Conservation (phyloP, 2,329 filamentous ascomycete species). For the Pseudocercospora macadamiae region DNA sequence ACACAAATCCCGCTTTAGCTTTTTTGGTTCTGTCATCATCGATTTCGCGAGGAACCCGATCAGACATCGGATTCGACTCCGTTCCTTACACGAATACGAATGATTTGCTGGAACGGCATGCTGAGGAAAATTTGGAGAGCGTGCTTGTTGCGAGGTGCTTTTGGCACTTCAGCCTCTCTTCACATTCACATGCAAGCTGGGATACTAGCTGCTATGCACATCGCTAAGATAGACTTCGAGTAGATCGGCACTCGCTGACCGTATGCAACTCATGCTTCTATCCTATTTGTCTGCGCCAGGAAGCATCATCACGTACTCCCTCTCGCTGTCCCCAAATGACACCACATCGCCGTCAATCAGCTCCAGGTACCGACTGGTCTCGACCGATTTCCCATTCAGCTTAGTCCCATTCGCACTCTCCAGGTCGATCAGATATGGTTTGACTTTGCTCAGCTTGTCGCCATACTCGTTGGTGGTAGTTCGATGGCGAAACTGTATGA, state of each 20-base stretch:
- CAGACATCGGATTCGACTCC: too few relatives aligned
- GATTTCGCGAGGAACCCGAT: too few relatives aligned
- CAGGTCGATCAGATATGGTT: constrained; percentile 88
- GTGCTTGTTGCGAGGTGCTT: too few relatives aligned
- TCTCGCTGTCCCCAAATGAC: constrained; percentile 81
- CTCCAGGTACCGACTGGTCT: constrained; percentile 80
- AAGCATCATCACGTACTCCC: constrained; percentile 96
- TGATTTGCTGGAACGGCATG: too few relatives aligned
- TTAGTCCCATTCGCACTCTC: constrained; percentile 90
- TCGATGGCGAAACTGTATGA: constrained; percentile 86
- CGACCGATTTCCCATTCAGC: constrained; percentile 75
- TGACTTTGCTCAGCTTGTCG: constrained; percentile 71
- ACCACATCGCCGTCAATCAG: constrained; percentile 86
- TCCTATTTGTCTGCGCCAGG: constrained; percentile 39
- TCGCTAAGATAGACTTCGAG: too few relatives aligned
- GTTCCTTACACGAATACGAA: too few relatives aligned
- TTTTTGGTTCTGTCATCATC: too few relatives aligned
- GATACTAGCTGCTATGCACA: too few relatives aligned
- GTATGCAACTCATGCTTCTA: constrained; percentile 1
- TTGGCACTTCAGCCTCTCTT: too few relatives aligned
- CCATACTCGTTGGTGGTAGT: constrained; percentile 85
- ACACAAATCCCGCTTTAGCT: too few relatives aligned
- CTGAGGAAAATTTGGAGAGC: too few relatives aligned
- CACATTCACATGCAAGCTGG: too few relatives aligned
- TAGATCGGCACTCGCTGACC: background rate